Evolutionary conservation across 2,329 filamentous ascomycete species (phyloP), one percentile per base, ranked within the genome.

Genomic region (Rhynchosporium agropyri): DNA sequence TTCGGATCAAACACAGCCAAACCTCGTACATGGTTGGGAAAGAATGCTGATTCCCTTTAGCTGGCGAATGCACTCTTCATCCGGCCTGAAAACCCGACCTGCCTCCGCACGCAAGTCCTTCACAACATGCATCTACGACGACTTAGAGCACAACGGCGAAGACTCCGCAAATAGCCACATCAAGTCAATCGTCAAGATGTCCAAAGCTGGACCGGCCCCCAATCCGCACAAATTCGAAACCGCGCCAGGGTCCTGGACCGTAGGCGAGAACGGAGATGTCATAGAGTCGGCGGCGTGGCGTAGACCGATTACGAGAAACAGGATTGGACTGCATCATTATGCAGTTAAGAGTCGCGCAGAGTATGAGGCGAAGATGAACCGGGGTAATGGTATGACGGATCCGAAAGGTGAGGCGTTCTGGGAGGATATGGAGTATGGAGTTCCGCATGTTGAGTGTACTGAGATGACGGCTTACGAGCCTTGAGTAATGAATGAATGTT

Each of bases 271-370:
- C 46, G 68, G 69, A 6, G 70, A 73, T 38, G 36, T 62, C 12
- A 64, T 72, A 2, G 60, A 59, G 5, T 62, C 62, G 7, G 62
- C 57, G 3, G 71, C 69, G 3, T 71, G 64, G 50, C 64, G 74
- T 7, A 63, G 61, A 38, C 73, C 74, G 15, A 71, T 74, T 40
- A 74, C 72, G 4, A 69, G 72, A 43, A 64, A 72, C 46, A 63
- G 72, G 20, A 65, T 76, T 50, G 69, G 64, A 0, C 50, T 76
- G 50, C 74, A 76, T 67, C 74, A 76, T 60, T 76, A 75, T 62
- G 70, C 71, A 9, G 64, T 73, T 36, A 74, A 75, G 68, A 75
- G 73, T 58, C 64, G 63, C n/a, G 70, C 73, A 61, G 70, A 76
- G 58, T 76, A 66, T 60, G 69, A 69, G 62, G 68, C 71, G 62